Base-by-base conservation (phyloP, 305 asterid species). In the Ajuga reptans region DNA sequence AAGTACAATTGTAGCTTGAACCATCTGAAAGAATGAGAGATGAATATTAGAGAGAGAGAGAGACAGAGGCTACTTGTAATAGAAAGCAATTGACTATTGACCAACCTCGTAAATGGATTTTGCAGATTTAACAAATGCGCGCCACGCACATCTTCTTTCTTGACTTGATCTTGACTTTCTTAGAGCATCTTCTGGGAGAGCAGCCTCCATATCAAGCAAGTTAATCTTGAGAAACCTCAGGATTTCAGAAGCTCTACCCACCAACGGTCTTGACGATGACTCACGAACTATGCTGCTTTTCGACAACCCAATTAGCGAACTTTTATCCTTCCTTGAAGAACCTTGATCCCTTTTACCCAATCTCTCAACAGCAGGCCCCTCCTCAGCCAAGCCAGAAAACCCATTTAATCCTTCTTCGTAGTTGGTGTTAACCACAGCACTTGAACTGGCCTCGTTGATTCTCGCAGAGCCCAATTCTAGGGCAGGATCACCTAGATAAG, bases 121-220 rank as follows among this genome's bases (percentile, higher is more conserved):
- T 53, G 97, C 92, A 73, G 88, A 89, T 81, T 91, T 94, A 24
- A 91, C 95, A 72, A 87, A 91, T 52, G 81, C 78, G 64, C 96
- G 90, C 96, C 96, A 91, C 42, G 82, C 84, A 42, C 83, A 34
- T 85, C 90, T 84, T 77, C 82, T 82, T 11, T 80, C 94, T 29
- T 77, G 70, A 72, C 66, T 77, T 64, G 89, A 80, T 81, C 94
- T 89, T 9, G 97, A 87, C 11, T 58, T 77, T 72, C 96, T 84
- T 18, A 89, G 49, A 76, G 95, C 85, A 70, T 83, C 91, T 71
- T 85, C 90, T 3, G 96, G 88, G 34, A 94, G 79, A 52, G 91
- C 96, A 73, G 95, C 92, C 70, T 94, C 96, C 78, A 94, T 91
- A 75, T 94, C 97, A 51, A 94, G 95, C 84, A 91, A 72, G 64